phyloP scores from a whole-genome alignment of 257 asterid genomes.

The Parsonsia alboflavescens region DNA sequence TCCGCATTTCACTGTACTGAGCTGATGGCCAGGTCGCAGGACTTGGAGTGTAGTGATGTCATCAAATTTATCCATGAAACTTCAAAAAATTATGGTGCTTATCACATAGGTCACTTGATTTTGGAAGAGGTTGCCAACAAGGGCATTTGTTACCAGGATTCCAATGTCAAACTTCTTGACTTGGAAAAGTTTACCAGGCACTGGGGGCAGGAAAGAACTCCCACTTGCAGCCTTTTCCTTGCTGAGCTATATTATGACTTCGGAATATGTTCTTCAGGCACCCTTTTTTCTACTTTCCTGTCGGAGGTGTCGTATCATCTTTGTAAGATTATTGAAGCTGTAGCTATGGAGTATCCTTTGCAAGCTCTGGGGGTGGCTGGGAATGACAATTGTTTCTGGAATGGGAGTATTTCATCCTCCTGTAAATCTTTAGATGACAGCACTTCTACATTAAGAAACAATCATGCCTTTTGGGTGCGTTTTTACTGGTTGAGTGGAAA shows the following conservation, averaged over 20 bases:
- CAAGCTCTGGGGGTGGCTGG: conserved; percentile 31
- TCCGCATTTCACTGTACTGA: conserved; percentile 36
- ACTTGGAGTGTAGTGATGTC: conserved; percentile 53
- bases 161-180: conserved; percentile 57
- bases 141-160: conserved; percentile 51
- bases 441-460: conserved; percentile 37
- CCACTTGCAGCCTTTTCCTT: conserved; percentile 77
- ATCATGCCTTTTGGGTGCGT: conserved; percentile 76
- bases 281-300: conserved; percentile 43
- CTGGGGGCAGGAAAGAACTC: conserved; percentile 81
- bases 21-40: conserved; percentile 36
- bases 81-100: conserved; percentile 65
- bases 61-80: conserved; percentile 53
- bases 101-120: conserved; percentile 77
- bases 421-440: conserved; percentile 29
- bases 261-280: conserved; percentile 56
- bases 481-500: conserved; percentile 91
- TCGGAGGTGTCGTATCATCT: conserved; percentile 82
- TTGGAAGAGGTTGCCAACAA: conserved; percentile 67
- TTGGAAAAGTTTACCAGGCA: conserved; percentile 80
- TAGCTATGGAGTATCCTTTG: conserved; percentile 64
- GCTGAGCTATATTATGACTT: conserved; percentile 86
- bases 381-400: conserved; percentile 25
- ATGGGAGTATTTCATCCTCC: conserved; percentile 27
- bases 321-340: conserved; percentile 79